These are phyloP conservation scores for Gossypium davidsonii DNA, from an alignment of 441 rosid genomes.

Conservation along the genomic window DNA sequence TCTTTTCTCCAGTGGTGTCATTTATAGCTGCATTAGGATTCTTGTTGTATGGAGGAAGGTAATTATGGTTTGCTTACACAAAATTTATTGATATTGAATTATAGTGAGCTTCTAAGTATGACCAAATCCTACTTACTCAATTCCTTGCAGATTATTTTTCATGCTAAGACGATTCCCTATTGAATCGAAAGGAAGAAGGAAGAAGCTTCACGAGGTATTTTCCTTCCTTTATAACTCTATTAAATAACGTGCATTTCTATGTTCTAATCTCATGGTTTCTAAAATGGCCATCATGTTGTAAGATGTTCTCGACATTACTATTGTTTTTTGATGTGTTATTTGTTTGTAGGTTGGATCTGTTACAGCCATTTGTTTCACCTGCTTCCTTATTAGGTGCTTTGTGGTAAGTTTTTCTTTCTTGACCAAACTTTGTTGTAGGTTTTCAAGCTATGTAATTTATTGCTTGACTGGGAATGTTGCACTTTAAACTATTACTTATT, in stretches of 20 bases:
- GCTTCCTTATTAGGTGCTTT: conserved; percentile 79
- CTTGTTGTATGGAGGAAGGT: conserved; percentile 65
- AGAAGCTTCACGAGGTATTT: conserved; percentile 87
- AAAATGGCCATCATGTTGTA: background rate
- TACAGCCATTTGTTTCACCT: conserved; percentile 78
- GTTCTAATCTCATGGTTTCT: background rate
- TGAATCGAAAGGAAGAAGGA: conserved; percentile 89
- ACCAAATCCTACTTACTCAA: background rate
- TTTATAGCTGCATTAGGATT: conserved; percentile 62
- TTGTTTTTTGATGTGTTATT: conserved; percentile 5
- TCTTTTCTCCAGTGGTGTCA: conserved; percentile 43
- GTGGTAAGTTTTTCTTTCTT: background rate
- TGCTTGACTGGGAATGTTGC: background rate
- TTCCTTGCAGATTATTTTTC: conserved; percentile 55
- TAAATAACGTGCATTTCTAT: background rate
- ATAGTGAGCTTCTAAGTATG: conserved; percentile 9
- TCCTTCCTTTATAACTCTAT: background rate
- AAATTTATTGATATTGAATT: conserved; percentile 4
- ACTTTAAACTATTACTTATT: background rate
- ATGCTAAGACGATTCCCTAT: conserved; percentile 88
- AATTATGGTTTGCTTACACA: conserved; percentile 6
- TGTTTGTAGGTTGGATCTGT: conserved; percentile 78
- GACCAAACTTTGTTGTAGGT: background rate
- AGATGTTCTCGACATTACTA: background rate
- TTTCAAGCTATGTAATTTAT: conserved; percentile 1